Base-by-base conservation (phyloP, 139 green algal genomes). In the Raphidocelis subcapitata region DNA sequence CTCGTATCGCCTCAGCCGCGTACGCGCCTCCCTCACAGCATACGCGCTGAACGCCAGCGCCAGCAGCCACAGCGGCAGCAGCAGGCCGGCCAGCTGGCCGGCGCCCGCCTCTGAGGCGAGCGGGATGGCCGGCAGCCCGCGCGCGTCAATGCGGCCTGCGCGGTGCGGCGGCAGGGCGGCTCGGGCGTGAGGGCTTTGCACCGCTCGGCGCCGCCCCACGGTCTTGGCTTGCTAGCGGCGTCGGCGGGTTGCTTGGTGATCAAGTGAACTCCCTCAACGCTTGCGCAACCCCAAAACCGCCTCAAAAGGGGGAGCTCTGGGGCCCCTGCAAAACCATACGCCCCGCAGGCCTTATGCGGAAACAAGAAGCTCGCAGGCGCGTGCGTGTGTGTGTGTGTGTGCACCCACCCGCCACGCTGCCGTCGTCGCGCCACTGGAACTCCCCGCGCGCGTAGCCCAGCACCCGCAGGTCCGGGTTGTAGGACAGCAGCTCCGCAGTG, bases 51-150 rank as follows among this genome's bases (percentile, higher is more conserved):
- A 80, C 5, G 46, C 62, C 20, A 67, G 12, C 15, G 49, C 71
- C 66, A 80, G 59, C 31, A 80, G 21, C 74, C 74, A 80, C 26
- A 80, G 66, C 20, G 74, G 74, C 35, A 75, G 44, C 4, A 80
- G 26, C 74, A 56, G 65, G 32, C 16, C 52, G 24, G 61, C 60
- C 23, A 64, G 36, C 32, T 55, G 24, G 3, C 21, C 41, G 3
- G 46, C 3, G 32, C 61, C 61, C 3, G 37, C 56, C 61, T 67
- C 57, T 10, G 69, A 46, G 21, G 69, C 18, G n/a, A 44, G 63
- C 18, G n/a, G 14, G 21, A 79, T 44, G 10, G 67, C 65, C 5
- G 55, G 55, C n/a, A 73, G 18, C 14, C 31, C 36, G 2, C 33
- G 61, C 24, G 62, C 62, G 31, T 71, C 37, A 20, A 69, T 35